Evolutionary conservation across 306 rosid genomes (phyloP), one percentile per base, ranked within the genome.

Genomic region (Malus domestica): DNA sequence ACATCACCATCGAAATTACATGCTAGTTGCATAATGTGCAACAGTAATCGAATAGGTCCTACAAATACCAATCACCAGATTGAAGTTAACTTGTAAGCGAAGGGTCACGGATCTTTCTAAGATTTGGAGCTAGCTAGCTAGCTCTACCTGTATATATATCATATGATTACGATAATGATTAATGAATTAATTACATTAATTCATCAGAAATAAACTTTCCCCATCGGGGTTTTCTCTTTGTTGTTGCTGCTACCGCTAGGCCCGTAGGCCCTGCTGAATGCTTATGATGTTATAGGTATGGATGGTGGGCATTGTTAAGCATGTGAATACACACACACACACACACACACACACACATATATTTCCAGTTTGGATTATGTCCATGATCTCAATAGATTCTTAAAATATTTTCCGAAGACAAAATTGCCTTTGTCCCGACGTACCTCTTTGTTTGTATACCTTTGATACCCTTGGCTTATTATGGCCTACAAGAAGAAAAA

Each of bases 91-190:
- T 44, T 51, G 9, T 23, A 25, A 67, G 67, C 58, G 63, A 67
- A 45, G 68, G 76, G 79, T 90, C 93, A 87, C 91, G 90, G 93
- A 92, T 88, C 87, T 82, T 75, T 85, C 81, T 84, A 78, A 80
- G 82, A 82, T 62, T 80, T 81, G 84, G 78, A 51, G 82, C 75
- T 32, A 67, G 25, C 23, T 40, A 66, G 55, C 49, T 19, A 49
- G 22, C 27, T 32, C 22, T 40, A 33, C 3, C n/a, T 55, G 7
- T 51, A 46, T 4, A 55, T 29, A 76, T 14, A 68, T 30, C 5
- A 49, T 16, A 15, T 15, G 19, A 49, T 49, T 49, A 49, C 2
- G 55, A 49, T 49, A 49, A 15, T 35, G 9, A 35, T 49, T 23
- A 54, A 15, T 49, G 15, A 49, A 49, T 15, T 49, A 49, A 15